phyloP scores from a whole-genome alignment of 352 stramenopile species.

The Phytophthora fragariae region DNA sequence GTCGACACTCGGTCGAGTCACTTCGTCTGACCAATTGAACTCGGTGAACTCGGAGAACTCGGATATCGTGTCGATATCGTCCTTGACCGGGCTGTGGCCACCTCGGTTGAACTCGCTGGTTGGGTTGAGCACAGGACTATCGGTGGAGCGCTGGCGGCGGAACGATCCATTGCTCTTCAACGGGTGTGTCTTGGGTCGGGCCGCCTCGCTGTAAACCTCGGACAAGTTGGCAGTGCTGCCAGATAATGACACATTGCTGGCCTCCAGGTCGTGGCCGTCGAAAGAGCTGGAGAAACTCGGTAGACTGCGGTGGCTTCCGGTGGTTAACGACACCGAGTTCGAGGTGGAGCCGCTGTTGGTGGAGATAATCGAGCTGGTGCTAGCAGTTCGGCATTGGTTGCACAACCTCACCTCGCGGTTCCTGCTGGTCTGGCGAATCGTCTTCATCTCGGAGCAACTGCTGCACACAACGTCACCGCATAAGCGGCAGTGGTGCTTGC shows the following conservation, averaged over 20 bases:
- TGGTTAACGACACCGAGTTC: conserved; percentile 23
- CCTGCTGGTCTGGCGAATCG: conserved; percentile 61
- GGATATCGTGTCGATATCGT: conserved; percentile 32
- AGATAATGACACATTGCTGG: conserved; percentile 36
- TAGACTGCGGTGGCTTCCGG: conserved; percentile 39
- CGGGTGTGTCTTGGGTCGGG: conserved; percentile 61
- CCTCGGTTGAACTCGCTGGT: conserved; percentile 60
- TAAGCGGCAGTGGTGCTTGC: conserved; percentile 88
- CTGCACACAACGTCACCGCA: conserved; percentile 88
- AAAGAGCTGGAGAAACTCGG: conserved; percentile 64
- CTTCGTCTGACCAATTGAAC: conserved; percentile 53
- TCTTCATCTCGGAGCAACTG: conserved; percentile 87
- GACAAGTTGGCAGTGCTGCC: conserved; percentile 47
- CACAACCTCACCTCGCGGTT: conserved; percentile 86
- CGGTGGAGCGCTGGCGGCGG: conserved; percentile 23
- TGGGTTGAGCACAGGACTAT: conserved; percentile 31
- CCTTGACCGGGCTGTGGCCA: conserved; percentile 26
- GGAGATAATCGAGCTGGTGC: conserved; percentile 68
- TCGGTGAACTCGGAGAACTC: conserved; percentile 55
- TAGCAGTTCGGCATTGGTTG: conserved; percentile 64
- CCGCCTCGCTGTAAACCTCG: conserved; percentile 61
- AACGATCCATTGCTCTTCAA: conserved; percentile 43
- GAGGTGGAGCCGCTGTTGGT: conserved; percentile 48
- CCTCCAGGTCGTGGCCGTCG: conserved; percentile 64
- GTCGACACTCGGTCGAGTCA: conserved; percentile 48